Conservation (phyloP, 768 basidiomycete genomes). For the Trametes meyenii region DNA sequence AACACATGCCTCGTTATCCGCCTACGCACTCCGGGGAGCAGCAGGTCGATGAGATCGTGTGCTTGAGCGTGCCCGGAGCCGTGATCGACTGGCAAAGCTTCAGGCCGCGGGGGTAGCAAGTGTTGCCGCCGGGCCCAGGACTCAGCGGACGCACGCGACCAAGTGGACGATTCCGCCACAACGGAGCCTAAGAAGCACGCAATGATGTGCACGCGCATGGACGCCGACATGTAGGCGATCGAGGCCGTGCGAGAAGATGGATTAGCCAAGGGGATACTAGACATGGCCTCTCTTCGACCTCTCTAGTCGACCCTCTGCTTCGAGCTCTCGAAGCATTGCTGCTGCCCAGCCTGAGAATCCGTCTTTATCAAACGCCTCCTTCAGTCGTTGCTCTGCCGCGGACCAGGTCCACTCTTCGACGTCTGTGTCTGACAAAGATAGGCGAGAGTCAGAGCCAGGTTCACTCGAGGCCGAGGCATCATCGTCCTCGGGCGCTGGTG, state of each 20-base stretch:
- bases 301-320: slow-evolving; percentile 58
- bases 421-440: neutral
- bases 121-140: too few species aligned
- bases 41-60: too few species aligned
- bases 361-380: slow-evolving; percentile 58
- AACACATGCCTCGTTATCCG: neutral
- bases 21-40: neutral
- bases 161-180: too few species aligned
- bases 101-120: too few species aligned
- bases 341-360: slow-evolving; percentile 61
- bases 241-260: neutral
- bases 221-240: neutral
- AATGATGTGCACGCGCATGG: too few species aligned
- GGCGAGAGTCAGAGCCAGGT: neutral
- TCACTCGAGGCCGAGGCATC: neutral
- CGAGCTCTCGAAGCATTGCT: slow-evolving; percentile 55
- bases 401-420: slow-evolving; percentile 50
- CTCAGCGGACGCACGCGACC: too few species aligned
- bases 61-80: too few species aligned
- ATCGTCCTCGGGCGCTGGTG: slow-evolving; percentile 35
- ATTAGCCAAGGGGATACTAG: neutral
- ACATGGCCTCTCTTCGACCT: slow-evolving; percentile 38
- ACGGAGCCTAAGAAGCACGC: too few species aligned
- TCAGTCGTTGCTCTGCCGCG: slow-evolving; percentile 55
- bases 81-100: too few species aligned